phyloP scores from a whole-genome alignment of 176 grass and related monocot genomes.

The Stipa capillata region DNA sequence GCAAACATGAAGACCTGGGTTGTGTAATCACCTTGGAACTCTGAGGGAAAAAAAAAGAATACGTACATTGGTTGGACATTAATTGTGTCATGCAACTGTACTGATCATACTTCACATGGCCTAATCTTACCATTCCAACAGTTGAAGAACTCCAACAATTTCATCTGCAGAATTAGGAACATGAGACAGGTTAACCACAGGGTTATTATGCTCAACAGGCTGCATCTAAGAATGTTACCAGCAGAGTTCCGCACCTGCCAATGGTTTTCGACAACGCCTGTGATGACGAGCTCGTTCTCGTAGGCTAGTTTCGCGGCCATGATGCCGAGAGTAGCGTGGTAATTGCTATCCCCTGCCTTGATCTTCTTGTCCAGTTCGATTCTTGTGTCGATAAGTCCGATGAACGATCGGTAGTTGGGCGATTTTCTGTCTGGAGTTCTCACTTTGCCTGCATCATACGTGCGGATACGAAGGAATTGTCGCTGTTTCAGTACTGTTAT shows the following conservation, averaged over 20 bases:
- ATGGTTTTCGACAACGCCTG: constrained; percentile 6
- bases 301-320: constrained; percentile 85
- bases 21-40: constrained; percentile 39
- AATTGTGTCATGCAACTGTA: background rate
- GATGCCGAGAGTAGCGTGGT: constrained; percentile 50
- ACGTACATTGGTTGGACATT: too few relatives aligned
- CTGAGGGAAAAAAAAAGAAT: too few relatives aligned
- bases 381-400: constrained; percentile 53
- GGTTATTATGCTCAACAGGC: background rate
- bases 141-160: constrained; percentile 65
- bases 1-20: constrained; percentile 75
- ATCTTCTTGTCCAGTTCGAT: constrained; percentile 60
- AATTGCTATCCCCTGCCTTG: constrained; percentile 20
- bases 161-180: constrained; percentile 36
- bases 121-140: constrained; percentile 69
- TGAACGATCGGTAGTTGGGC: constrained; percentile 39
- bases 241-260: constrained; percentile 37
- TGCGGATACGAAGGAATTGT: background rate
- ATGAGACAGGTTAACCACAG: background rate
- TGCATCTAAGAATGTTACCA: background rate
- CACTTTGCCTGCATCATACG: constrained; percentile 28
- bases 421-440: constrained; percentile 34
- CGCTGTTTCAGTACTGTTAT: background rate
- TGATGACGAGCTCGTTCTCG: constrained; percentile 54
- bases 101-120: background rate